phyloP scores from a whole-genome alignment of 2,329 filamentous ascomycete species.

The Clonostachys byssicola region DNA sequence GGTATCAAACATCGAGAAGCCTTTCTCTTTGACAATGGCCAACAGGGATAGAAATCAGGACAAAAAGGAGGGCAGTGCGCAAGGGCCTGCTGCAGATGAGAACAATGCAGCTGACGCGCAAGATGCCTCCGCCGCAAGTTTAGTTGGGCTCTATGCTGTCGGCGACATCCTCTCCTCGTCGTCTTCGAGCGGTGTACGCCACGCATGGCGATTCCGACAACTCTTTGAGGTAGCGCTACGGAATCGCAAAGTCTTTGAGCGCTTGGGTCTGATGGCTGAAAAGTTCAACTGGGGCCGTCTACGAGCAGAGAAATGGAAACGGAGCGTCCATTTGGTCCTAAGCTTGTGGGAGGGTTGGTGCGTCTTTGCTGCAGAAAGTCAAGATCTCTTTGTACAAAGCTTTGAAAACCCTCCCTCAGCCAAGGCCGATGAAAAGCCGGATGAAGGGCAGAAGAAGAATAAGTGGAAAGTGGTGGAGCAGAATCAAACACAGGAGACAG shows the following conservation, averaged over 20 bases:
- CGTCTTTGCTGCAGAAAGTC: slow-evolving; percentile 69
- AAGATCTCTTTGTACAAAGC: slow-evolving; percentile 63
- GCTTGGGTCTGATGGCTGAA: slow-evolving; percentile 69
- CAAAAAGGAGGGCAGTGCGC: slow-evolving; percentile 23
- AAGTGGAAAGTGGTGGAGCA: slow-evolving; percentile 49
- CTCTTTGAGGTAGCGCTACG: slow-evolving; percentile 73
- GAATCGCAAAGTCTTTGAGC: slow-evolving; percentile 66
- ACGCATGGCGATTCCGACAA: slow-evolving; percentile 82
- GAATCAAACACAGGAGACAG: neutral
- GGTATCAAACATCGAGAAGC: slow-evolving; percentile 74
- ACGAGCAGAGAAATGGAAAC: slow-evolving; percentile 79
- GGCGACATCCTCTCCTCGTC: slow-evolving; percentile 76
- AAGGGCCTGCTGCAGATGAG: slow-evolving; percentile 27
- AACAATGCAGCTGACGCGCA: slow-evolving; percentile 10
- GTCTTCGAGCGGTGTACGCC: slow-evolving; percentile 72
- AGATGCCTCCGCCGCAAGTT: slow-evolving; percentile 60
- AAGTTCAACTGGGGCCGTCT: slow-evolving; percentile 75
- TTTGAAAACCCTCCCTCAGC: slow-evolving; percentile 67
- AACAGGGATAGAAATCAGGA: slow-evolving; percentile 51
- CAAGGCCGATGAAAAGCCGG: slow-evolving; percentile 19
- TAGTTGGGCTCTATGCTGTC: slow-evolving; percentile 76
- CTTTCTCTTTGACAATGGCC: slow-evolving; percentile 68
- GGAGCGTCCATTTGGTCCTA: slow-evolving; percentile 66
- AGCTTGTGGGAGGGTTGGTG: slow-evolving; percentile 69
- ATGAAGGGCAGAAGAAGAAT: slow-evolving; percentile 24